A percentile compares a stretch with the other conserved stretches of the same genome.
These are phyloP conservation scores for Lasiosphaeria miniovina DNA, from an alignment of 495 filamentous ascomycete genomes.

Conservation along the genomic window DNA sequence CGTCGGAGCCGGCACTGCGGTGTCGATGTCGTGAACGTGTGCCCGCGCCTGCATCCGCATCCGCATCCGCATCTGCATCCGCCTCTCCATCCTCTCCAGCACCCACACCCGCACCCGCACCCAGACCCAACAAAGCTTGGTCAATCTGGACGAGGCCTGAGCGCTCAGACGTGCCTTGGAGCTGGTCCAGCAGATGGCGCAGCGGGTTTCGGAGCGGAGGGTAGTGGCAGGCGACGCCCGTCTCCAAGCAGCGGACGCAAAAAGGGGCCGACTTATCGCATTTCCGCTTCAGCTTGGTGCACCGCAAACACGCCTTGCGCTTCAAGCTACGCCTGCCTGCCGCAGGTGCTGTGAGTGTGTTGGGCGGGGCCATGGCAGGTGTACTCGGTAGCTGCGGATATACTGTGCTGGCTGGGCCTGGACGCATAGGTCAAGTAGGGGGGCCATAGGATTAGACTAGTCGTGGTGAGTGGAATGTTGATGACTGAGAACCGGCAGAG, in stretches of 20 bases:
- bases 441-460: too few relatives aligned
- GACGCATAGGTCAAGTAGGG: too few relatives aligned
- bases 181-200: not conserved
- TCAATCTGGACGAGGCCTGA: not conserved
- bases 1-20: too few relatives aligned
- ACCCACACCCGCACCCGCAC: not conserved
- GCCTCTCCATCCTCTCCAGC: not conserved
- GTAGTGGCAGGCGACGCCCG: slow-evolving; percentile 38
- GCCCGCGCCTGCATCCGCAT: too few relatives aligned
- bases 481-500: too few relatives aligned
- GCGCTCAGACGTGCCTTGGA: too few relatives aligned
- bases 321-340: slow-evolving; percentile 24
- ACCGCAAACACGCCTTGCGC: slow-evolving; percentile 42
- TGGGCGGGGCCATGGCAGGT: not conserved
- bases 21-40: too few relatives aligned
- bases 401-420: not conserved
- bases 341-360: not conserved
- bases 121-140: not conserved
- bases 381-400: not conserved
- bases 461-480: too few relatives aligned
- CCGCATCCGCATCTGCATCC: too few relatives aligned
- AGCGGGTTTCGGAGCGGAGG: slow-evolving; percentile 7
- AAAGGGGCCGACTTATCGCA: slow-evolving; percentile 42
- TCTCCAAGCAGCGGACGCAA: slow-evolving; percentile 39
- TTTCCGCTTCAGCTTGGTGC: slow-evolving; percentile 42